Percentiles rank a stretch among this genome's conserved stretches.
Conservation (phyloP, 352 stramenopile species). For the Phytophthora nicotianae region DNA sequence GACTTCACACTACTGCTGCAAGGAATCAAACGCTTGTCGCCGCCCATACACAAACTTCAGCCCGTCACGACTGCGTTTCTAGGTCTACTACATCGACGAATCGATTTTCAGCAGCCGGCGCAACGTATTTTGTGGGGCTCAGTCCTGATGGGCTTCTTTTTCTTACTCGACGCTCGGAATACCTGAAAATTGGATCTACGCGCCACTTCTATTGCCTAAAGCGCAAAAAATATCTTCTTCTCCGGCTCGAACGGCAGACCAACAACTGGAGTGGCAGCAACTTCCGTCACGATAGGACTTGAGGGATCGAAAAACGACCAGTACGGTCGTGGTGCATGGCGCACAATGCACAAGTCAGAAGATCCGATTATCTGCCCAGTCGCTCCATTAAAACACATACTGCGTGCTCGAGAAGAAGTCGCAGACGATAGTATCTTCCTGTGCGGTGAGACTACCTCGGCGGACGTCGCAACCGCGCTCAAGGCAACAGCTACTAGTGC, state of each 20-base stretch:
- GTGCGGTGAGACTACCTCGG: background rate
- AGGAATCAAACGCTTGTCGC: conserved; percentile 12
- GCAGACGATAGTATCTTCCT: background rate
- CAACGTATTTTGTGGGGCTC: conserved; percentile 17
- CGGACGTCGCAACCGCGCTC: background rate
- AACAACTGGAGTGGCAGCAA: conserved; percentile 6
- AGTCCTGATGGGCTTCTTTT: conserved; percentile 31
- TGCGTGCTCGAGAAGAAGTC: background rate
- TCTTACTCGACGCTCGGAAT: conserved; percentile 26
- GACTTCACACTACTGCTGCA: background rate
- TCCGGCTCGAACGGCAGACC: conserved; percentile 10
- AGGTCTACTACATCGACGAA: background rate
- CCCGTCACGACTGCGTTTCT: background rate
- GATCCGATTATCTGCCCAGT: conserved; percentile 22
- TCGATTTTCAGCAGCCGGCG: background rate
- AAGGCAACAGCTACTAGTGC: background rate
- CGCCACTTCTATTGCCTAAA: conserved; percentile 20
- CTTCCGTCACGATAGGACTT: conserved; percentile 16
- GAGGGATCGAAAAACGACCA: conserved; percentile 15
- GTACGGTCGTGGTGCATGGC: conserved; percentile 15
- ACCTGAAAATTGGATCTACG: conserved; percentile 2
- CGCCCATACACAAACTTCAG: conserved; percentile 7
- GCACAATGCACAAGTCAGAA: conserved; percentile 9
- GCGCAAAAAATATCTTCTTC: conserved; percentile 4
- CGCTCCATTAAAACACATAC: background rate